Conservation (phyloP, 1,284 basidiomycete genomes). For the Pseudozyma sp. region DNA sequence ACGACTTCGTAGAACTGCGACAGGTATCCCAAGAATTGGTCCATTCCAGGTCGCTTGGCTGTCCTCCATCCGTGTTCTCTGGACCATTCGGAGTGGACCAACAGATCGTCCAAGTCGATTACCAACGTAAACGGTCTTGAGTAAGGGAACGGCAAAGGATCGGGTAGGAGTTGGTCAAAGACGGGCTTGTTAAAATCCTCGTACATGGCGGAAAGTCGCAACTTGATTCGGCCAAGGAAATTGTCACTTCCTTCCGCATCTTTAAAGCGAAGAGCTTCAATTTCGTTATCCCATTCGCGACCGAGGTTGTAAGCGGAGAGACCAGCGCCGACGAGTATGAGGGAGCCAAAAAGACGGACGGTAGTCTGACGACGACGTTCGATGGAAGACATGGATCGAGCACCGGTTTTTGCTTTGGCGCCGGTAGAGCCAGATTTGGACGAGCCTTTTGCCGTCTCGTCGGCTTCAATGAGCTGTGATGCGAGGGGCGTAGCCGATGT, state of each 20-base stretch:
- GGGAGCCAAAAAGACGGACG: conserved; percentile 44
- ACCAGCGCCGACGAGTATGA: conserved; percentile 49
- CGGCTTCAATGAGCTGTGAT: conserved; percentile 32
- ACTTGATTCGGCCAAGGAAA: conserved; percentile 61
- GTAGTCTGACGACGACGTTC: conserved; percentile 66
- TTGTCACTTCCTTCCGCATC: conserved; percentile 30
- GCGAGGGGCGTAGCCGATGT: conserved; percentile 43
- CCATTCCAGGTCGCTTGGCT: conserved; percentile 85
- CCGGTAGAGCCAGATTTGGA: conserved; percentile 55
- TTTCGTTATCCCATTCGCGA: conserved; percentile 66
- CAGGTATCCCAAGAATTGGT: conserved; percentile 96
- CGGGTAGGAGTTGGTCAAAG: conserved; percentile 90
- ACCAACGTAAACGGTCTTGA: conserved; percentile 92
- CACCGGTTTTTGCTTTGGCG: conserved; percentile 65
- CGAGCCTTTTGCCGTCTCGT: conserved; percentile 7
- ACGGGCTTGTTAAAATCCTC: conserved; percentile 73
- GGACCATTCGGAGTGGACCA: conserved; percentile 87
- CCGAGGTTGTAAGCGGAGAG: conserved; percentile 62
- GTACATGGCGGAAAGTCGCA: conserved; percentile 54
- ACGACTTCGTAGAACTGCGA: conserved; percentile 98
- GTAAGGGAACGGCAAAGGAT: conserved; percentile 83
- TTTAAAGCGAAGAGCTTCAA: conserved; percentile 57
- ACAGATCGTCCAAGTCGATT: conserved; percentile 89
- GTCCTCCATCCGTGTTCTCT: conserved; percentile 71
- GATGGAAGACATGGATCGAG: conserved; percentile 66